Conservation (phyloP, 139 green algal species). For the Medakamo hakoo region DNA sequence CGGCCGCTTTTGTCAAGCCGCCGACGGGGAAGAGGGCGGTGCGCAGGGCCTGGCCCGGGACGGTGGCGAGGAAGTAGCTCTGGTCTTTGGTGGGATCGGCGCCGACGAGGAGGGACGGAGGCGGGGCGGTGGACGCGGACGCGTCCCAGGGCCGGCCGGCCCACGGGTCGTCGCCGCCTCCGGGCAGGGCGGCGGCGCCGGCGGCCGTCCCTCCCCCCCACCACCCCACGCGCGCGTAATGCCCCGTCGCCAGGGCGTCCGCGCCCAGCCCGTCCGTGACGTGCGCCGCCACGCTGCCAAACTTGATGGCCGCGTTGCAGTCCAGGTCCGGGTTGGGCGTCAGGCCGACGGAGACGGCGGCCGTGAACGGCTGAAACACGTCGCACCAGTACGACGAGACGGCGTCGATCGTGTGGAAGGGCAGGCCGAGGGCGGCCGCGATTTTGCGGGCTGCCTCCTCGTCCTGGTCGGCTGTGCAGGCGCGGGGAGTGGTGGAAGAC, state of each 20-base stretch:
- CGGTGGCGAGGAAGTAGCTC: constrained; percentile 56
- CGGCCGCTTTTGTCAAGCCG: constrained; percentile 36
- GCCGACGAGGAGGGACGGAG: constrained; percentile 30
- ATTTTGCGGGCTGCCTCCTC: not conserved
- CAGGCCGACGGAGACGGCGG: constrained; percentile 22
- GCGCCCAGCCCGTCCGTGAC: constrained; percentile 23
- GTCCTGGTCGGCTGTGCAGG: not conserved
- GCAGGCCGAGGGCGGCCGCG: constrained; percentile 14
- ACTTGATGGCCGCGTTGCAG: constrained; percentile 79
- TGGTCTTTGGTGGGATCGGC: constrained; percentile 53
- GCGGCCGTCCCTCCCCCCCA: not conserved
- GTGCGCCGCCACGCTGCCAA: constrained; percentile 39
- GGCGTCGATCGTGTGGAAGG: constrained; percentile 56
- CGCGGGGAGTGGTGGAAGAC: not conserved
- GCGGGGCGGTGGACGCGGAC: not conserved
- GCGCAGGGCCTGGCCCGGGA: constrained; percentile 20
- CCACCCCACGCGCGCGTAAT: constrained; percentile 44
- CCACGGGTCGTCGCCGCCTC: not conserved
- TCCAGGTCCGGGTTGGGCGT: constrained; percentile 74
- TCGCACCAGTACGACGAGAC: constrained; percentile 47
- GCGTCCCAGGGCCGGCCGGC: not conserved
- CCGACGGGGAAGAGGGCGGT: constrained; percentile 36
- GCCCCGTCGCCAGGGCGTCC: constrained; percentile 47
- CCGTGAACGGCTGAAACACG: constrained; percentile 58
- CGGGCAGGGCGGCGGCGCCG: not conserved